Base-by-base conservation (phyloP, 345 rosid genomes). In the Lepidium didymum region DNA sequence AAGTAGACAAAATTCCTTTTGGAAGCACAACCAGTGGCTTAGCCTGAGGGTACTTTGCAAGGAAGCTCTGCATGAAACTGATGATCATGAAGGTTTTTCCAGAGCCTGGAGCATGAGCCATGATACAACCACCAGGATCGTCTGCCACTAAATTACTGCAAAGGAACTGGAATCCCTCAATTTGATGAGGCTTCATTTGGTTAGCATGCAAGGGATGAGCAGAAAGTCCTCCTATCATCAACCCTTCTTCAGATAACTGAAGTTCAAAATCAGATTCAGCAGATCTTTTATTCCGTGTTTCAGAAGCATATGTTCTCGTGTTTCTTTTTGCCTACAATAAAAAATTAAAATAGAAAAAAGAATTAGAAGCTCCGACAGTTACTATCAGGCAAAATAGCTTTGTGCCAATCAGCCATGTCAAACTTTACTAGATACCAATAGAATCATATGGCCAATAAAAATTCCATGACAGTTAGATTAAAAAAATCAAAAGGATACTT, bases 31-130 rank as follows among this genome's bases (percentile, higher is more conserved):
- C 95, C 41, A 94, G 73, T n/a, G 96, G 91, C 68, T 83, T 89
- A 19, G 92, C 99, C 52, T 84, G 80, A 9, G 97, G 96, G 80
- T 85, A 84, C 73, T 86, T 91, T 37, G 97, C 96, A 36, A 94
- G 84, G 68, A 94, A 94, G 72, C 95, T 91, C 67, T 89, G 99
- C 86, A 94, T 82, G 63, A 94, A 94, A 73, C 99, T 89, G 49
- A 94, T 91, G 12, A 94, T 86, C 96, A 94, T 91, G 70, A 94
- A 94, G 19, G 99, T 91, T 79, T 94, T 91, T 21, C 99, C 99
- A 7, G 99, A 94, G 34, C 99, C 99, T 40, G 99, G 99, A 54
- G 97, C 97, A 85, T 94, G 97, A 49, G 99, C 99, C 84, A 91
- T 64, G 76, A 94, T 91, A 76, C 97, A 91, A 47, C 99, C 99